Base-by-base conservation (phyloP, 2,329 filamentous ascomycete species). In the Penicillium sp. region DNA sequence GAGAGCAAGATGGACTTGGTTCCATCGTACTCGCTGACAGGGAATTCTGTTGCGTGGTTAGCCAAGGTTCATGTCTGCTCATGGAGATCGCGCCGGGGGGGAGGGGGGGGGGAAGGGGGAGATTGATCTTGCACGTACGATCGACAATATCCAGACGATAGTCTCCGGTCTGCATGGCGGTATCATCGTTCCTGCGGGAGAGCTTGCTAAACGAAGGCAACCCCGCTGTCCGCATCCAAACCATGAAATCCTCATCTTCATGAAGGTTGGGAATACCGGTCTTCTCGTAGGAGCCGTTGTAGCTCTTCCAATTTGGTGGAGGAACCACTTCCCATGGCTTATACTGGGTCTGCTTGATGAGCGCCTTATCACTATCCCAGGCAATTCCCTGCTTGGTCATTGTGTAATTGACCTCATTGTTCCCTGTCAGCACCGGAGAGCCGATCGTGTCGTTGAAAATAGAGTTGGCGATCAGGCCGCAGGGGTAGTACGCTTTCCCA, bases 171-270 rank as follows among this genome's bases (percentile, higher is more conserved):
- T 73, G 70, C 89, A 99, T 89, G 0, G 79, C 74, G 1, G 83
- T 79, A 0, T 81, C 82, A 73, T 96, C 89, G 72, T 97, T 97
- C 60, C 92, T 86, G 75, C 89, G 86, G 48, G 92, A 91, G 49
- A 99, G 82, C 80, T 99, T 99, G 84, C 91, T 96, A 75, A 99
- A 99, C 5, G 89, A 90, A 0, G 95, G 95, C 69, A 98, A 80
- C 59, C 94, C 95, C 25, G 95, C 95, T 1, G 96, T 96, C 69
- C 95, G 88, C 95, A 99, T 99, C 95, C 95, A 99, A 22, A 98
- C 93, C 78, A 97, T 93, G 76, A 99, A 96, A 45, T 88, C 87
- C 75, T 96, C 90, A 78, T 92, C 88, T 0, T 86, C 79, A 63
- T 88, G 83, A 17, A 98, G 76, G 68, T 95, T 78, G 0, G 92